Evolutionary conservation across 257 asterid species (phyloP).

Genomic region (Rhazya stricta): DNA sequence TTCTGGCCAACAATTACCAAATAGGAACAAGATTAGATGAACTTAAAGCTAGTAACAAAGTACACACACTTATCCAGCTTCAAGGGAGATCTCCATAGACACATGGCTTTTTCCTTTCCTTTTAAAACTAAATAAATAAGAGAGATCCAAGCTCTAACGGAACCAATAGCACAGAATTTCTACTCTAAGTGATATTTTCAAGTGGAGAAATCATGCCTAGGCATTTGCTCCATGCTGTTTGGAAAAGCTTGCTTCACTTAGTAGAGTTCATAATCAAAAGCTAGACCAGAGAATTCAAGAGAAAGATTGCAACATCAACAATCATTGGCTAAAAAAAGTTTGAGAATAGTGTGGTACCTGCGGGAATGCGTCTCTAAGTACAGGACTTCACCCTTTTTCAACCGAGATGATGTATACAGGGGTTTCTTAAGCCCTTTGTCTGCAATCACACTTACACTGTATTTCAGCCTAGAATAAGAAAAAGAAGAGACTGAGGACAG

Average conservation of each 20-base stretch:
- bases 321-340: background rate
- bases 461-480: constrained; percentile 67
- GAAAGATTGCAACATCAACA: background rate
- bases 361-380: constrained; percentile 74
- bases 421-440: constrained; percentile 85
- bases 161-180: background rate
- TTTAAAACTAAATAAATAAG: background rate
- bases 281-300: constrained; percentile 5
- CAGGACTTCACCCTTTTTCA: constrained; percentile 92
- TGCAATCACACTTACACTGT: constrained; percentile 89
- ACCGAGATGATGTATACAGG: constrained; percentile 83
- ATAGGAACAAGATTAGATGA: background rate
- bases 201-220: background rate
- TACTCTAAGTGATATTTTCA: too few species aligned
- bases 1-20: background rate
- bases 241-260: background rate
- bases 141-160: background rate
- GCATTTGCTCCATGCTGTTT: background rate
- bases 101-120: too few species aligned
- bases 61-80: too few species aligned
- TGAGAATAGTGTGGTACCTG: constrained; percentile 43
- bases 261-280: background rate
- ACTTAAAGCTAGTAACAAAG: background rate
- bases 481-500: constrained; percentile 15
- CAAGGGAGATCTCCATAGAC: background rate